phyloP scores from a whole-genome alignment of 2,329 filamentous ascomycete genomes.

The Coniochaeta hoffmannii region DNA sequence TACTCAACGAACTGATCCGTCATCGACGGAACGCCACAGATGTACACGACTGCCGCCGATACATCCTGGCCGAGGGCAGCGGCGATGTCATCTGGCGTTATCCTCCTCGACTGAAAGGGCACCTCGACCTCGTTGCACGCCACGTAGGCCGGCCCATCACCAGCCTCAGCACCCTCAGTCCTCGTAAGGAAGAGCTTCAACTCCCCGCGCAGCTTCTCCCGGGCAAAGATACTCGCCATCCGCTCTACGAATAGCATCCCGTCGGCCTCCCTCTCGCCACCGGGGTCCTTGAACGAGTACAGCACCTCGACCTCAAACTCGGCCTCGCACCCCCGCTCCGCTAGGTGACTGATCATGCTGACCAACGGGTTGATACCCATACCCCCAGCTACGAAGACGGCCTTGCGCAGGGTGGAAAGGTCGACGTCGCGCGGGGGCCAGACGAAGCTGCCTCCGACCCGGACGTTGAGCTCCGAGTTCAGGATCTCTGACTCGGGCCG shows the following conservation, averaged over 20 bases:
- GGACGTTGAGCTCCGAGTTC: slow-evolving; percentile 51
- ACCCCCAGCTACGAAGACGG: slow-evolving; percentile 73
- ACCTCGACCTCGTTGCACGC: slow-evolving; percentile 16
- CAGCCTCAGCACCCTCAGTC: slow-evolving; percentile 14
- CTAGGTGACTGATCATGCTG: slow-evolving; percentile 61
- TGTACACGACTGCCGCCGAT: slow-evolving; percentile 47
- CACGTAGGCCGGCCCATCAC: slow-evolving; percentile 7
- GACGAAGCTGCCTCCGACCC: slow-evolving; percentile 74
- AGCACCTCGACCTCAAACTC: slow-evolving; percentile 47
- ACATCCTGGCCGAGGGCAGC: slow-evolving; percentile 29
- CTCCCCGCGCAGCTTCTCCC: slow-evolving; percentile 27
- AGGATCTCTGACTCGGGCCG: slow-evolving; percentile 40
- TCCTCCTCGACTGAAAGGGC: slow-evolving; percentile 29
- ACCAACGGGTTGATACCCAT: slow-evolving; percentile 78
- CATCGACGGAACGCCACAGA: slow-evolving; percentile 63
- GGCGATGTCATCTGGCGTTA: slow-evolving; percentile 33
- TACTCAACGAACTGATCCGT: slow-evolving; percentile 56
- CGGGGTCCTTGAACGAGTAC: slow-evolving; percentile 46
- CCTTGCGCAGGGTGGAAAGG: slow-evolving; percentile 37
- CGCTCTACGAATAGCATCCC: slow-evolving; percentile 45
- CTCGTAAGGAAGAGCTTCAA: slow-evolving; percentile 42
- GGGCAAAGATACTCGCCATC: slow-evolving; percentile 32
- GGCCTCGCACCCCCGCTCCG: slow-evolving; percentile 26
- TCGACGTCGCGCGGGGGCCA: slow-evolving; percentile 58
- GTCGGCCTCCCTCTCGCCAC: slow-evolving; percentile 15